Base-by-base conservation (phyloP, 2,329 filamentous ascomycete genomes). In the Tolypocladium paradoxum region DNA sequence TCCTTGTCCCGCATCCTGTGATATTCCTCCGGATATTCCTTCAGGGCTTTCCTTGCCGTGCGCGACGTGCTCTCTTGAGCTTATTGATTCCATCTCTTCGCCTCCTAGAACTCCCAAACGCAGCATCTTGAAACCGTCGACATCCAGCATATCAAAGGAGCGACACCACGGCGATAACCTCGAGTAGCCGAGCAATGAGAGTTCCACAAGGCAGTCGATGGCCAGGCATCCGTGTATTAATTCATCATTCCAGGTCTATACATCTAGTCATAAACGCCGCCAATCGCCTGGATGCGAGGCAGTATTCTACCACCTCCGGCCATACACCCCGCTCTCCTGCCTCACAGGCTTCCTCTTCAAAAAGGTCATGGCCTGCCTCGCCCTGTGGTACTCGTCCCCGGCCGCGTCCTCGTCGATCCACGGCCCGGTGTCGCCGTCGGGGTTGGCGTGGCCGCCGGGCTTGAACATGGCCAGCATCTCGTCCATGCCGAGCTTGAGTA, bases 391-490 rank as follows among this genome's bases (percentile, higher is more conserved):
- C 24, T 62, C 60, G 24, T 57, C 60, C 24, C 57, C 58, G 16
- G 43, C 48, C 33, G 22, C 9, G 46, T 43, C 49, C 16, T 59
- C 57, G 46, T 60, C 55, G 1, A 20, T n/a, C 6, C 60, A 56
- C 4, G 50, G 49, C 45, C 64, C 67, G 40, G 73, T 69, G 29
- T 70, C 72, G 50, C 43, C 43, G 43, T 29, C 34, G n/a, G 27
- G 34, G 22, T 37, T 45, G 71, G 65, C 22, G 70, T 37, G 69
- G 57, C 49, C 53, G 62, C 89, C 85, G 33, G 84, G 83, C 57
- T 82, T 83, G 74, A 99, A 99, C 53, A 99, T 78, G 49, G 88
- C 85, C 68, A 99, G 78, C 68, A 99, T 95, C 70, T 99, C 93
- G 65, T 90, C 85, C 81, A 97, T 85, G 48, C 86, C 89, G 49